Conservation (phyloP, 2,329 filamentous ascomycete genomes). For the Claviceps sp. region DNA sequence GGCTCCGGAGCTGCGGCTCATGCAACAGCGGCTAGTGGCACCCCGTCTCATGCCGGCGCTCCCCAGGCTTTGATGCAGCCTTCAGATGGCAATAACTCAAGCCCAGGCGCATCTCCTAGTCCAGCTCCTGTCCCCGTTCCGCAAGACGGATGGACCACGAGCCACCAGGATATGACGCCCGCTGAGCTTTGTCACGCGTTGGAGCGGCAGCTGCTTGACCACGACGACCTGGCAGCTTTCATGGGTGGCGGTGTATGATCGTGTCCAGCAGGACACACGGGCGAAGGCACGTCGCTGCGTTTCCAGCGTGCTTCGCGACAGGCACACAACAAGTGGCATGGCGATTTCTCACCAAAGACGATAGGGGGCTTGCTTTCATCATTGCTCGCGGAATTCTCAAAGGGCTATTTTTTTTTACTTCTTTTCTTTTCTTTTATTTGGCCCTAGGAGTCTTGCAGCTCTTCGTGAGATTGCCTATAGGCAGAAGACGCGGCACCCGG, state of each 20-base stretch:
- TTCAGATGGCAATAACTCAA: constrained; percentile 24
- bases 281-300: neutral
- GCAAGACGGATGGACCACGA: constrained; percentile 21
- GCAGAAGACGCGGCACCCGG: constrained; percentile 2
- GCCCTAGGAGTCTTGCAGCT: neutral
- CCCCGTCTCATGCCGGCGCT: constrained; percentile 24
- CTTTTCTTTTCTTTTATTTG: neutral
- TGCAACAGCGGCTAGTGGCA: constrained; percentile 19
- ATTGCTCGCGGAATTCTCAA: neutral
- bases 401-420: neutral
- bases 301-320: neutral
- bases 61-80: constrained; percentile 13
- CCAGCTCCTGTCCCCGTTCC: constrained; percentile 16
- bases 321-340: too few relatives aligned
- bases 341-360: too few relatives aligned
- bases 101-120: constrained; percentile 19
- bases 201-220: constrained; percentile 44
- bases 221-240: constrained; percentile 48
- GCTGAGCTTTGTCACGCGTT: constrained; percentile 45
- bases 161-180: constrained; percentile 40
- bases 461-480: constrained; percentile 2
- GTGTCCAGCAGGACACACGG: neutral
- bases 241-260: constrained; percentile 46
- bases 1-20: constrained; percentile 36
- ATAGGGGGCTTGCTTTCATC: too few relatives aligned